phyloP scores from a whole-genome alignment of 164 flowering plant genomes.

The Nelumbo lutea region DNA sequence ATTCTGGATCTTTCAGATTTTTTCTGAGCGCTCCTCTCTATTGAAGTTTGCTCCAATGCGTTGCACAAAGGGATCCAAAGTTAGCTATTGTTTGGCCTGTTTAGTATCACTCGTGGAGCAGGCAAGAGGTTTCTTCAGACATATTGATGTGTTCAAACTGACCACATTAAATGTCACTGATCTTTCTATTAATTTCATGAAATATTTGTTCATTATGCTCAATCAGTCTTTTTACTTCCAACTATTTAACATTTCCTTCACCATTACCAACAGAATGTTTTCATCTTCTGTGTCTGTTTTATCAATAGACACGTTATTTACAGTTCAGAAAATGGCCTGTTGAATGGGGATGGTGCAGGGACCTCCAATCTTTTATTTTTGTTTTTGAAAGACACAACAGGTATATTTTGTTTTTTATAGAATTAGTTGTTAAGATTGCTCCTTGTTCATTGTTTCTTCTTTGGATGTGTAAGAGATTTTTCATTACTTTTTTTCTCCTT shows the following conservation, averaged over 20 bases:
- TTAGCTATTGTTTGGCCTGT: constrained; percentile 77
- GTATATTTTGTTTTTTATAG: constrained; percentile 25
- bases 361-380: constrained; percentile 86
- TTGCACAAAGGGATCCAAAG: constrained; percentile 43
- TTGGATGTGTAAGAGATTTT: constrained; percentile 3
- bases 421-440: background rate
- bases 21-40: constrained; percentile 43
- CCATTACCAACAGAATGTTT: too few relatives aligned
- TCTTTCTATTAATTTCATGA: constrained; percentile 2
- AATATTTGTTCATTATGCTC: background rate
- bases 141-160: background rate
- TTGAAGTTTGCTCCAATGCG: constrained; percentile 47
- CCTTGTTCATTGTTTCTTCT: background rate
- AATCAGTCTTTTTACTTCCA: background rate
- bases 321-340: constrained; percentile 77
- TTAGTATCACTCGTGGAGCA: constrained; percentile 85
- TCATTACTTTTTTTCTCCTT: background rate
- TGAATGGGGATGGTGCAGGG: constrained; percentile 99
- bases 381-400: constrained; percentile 90
- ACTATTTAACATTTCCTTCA: too few relatives aligned
- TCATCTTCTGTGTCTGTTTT: background rate
- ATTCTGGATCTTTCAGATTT: constrained; percentile 42
- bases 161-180: background rate
- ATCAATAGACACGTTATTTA: constrained; percentile 59
- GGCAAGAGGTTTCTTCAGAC: constrained; percentile 32